Evolutionary conservation across 768 basidiomycete species (phyloP).

Genomic region (Pleurotus djamor): DNA sequence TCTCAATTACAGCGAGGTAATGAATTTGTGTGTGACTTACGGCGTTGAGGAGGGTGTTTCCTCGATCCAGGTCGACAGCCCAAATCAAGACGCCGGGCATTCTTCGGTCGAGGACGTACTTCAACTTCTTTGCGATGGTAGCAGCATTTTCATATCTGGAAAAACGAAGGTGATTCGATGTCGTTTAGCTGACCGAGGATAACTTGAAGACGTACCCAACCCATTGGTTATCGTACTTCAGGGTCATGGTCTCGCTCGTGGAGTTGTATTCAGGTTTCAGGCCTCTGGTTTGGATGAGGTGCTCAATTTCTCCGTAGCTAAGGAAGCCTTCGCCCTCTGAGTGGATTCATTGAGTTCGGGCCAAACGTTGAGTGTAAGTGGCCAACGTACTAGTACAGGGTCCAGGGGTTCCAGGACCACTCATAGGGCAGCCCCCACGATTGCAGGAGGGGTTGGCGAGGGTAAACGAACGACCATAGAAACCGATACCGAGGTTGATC

Average conservation of each 20-base stretch:
- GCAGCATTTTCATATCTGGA: slow-evolving; percentile 7
- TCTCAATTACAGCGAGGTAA: background rate
- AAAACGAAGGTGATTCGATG: background rate
- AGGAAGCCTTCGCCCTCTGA: slow-evolving; percentile 7
- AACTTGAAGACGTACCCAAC: background rate
- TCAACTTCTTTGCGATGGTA: slow-evolving; percentile 7
- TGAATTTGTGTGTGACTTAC: background rate
- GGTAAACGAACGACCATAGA: slow-evolving; percentile 7
- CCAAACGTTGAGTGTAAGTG: background rate
- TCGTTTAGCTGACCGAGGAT: background rate
- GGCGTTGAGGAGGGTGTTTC: slow-evolving; percentile 6
- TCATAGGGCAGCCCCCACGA: slow-evolving; percentile 2
- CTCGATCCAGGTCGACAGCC: slow-evolving; percentile 9
- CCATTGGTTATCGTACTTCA: slow-evolving; percentile 7
- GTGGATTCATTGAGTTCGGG: background rate
- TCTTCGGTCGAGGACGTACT: slow-evolving; percentile 6
- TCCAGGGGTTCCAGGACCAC: background rate
- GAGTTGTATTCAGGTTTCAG: slow-evolving; percentile 7
- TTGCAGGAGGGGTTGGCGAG: slow-evolving; percentile 4
- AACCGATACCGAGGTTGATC: slow-evolving; percentile 9
- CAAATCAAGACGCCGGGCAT: slow-evolving; percentile 9
- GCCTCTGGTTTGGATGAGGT: slow-evolving; percentile 5
- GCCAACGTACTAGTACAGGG: slow-evolving; percentile 3
- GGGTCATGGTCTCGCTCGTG: background rate
- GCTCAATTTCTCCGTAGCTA: slow-evolving; percentile 7